Evolutionary conservation across 495 filamentous ascomycete species (phyloP), one percentile per base, ranked within the genome.

Genomic region (Penicillium mononematosum): DNA sequence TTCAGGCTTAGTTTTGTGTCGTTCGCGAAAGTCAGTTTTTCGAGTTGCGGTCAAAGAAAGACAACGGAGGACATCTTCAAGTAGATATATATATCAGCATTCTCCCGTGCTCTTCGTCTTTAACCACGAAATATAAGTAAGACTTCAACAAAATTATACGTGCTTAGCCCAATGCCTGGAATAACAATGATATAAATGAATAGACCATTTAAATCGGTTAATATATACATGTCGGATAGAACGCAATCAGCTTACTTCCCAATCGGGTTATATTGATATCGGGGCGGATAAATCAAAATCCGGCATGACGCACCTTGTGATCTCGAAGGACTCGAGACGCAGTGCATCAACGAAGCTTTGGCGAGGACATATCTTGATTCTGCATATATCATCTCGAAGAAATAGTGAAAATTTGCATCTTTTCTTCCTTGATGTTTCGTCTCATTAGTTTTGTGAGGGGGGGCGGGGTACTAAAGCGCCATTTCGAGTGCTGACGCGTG

Each of bases 261-360:
- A 53, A 58, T 46, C 20, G n/a, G 55, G 55, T 58, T 58, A 58
- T 58, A 58, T 58, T 45, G 55, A 42, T 34, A n/a, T 14, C 36
- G 22, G 12, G n/a, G 4, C 48, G 55, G 55, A 53, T 45, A 43
- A 58, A 52, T 32, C 5, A 45, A 36, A 24, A 5, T 20, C 55
- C 55, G 55, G 19, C 29, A 53, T 58, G 55, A 58, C 55, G 55
- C 55, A 58, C 12, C 55, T 45, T 17, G 16, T 47, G 20, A 29
- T 45, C 20, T 39, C 12, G 29, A 22, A 45, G 27, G 52, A 36
- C 31, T 25, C 20, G 16, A 49, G 4, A 49, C 5, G 45, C 1
- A 36, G 29, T 16, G 20, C 17, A 25, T 51, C 24, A 43, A 34
- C 12, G 36, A 27, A 45, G 17, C 11, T 5, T 27, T 7, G 14